Conservation (phyloP, 805 yeast species). For the Priceomyces carsonii region DNA sequence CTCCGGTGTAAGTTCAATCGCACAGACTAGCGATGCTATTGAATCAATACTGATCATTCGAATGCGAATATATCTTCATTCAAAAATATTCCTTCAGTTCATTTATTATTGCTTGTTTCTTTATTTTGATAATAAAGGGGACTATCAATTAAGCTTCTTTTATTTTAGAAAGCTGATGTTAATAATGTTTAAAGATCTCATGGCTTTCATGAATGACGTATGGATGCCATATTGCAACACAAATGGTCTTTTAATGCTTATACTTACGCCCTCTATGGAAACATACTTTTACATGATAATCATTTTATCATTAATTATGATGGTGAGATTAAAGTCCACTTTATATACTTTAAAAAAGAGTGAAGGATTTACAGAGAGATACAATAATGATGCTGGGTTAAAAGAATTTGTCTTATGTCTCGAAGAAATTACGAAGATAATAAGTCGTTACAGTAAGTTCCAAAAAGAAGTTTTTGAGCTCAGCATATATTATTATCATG, state of each 20-base stretch:
- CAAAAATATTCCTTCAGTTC: conserved; percentile 11
- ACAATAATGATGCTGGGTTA: neutral
- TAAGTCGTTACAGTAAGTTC: neutral
- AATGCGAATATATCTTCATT: conserved; percentile 6
- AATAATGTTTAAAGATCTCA: conserved; percentile 21
- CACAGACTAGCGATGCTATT: conserved; percentile 1
- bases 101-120: conserved; percentile 33
- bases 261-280: conserved; percentile 4
- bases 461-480: neutral
- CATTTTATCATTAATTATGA: conserved; percentile 1
- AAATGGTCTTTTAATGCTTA: conserved; percentile 1
- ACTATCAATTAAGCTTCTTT: conserved; percentile 29
- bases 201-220: neutral
- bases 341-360: neutral
- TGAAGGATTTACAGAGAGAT: conserved; percentile 1
- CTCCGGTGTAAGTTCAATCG: conserved; percentile 5
- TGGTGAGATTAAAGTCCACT: conserved; percentile 5
- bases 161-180: conserved; percentile 30
- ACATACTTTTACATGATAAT: conserved; percentile 3
- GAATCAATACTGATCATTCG: conserved; percentile 1
- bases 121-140: conserved; percentile 34
- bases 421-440: neutral
- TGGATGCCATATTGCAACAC: neutral
- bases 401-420: neutral
- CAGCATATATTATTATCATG: conserved; percentile 36